Evolutionary conservation across 2,329 filamentous ascomycete genomes (phyloP).

Genomic region (Eutypella sp.): DNA sequence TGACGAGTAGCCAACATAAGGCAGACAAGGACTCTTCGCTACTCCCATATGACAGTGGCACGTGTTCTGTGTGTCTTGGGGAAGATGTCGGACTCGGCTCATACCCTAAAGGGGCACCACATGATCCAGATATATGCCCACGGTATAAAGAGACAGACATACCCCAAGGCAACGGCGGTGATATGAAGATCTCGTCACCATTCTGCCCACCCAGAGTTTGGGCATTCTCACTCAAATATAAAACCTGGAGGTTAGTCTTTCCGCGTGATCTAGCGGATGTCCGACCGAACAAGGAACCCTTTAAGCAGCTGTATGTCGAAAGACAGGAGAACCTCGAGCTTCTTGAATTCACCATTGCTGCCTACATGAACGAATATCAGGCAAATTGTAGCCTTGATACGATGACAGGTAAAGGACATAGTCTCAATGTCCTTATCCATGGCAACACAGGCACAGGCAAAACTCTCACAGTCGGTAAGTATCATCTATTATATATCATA

Average conservation of each 20-base stretch:
- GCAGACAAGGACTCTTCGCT: neutral
- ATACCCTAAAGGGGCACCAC: slow-evolving; percentile 3
- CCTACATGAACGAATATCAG: neutral
- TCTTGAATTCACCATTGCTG: neutral
- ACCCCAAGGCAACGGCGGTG: neutral
- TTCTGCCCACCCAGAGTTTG: slow-evolving; percentile 13
- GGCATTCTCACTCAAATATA: slow-evolving; percentile 13
- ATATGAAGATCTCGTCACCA: neutral
- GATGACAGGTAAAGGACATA: slow-evolving; percentile 4
- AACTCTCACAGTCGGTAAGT: slow-evolving; percentile 13
- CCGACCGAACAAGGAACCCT: neutral
- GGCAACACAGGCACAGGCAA: slow-evolving; percentile 13
- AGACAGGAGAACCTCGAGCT: neutral
- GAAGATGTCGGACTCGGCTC: slow-evolving; percentile 6
- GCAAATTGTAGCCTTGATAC: neutral
- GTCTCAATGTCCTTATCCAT: slow-evolving; percentile 9
- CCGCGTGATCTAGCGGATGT: slow-evolving; percentile 6
- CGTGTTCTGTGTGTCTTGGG: slow-evolving; percentile 8
- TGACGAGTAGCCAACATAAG: slow-evolving; percentile 10
- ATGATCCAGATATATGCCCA: slow-evolving; percentile 7
- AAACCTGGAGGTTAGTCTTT: slow-evolving; percentile 10
- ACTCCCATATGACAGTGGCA: neutral
- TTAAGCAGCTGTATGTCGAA: slow-evolving; percentile 2
- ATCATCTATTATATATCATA: slow-evolving; percentile 1
- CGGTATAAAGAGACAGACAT: too few relatives aligned